Evolutionary conservation across 768 basidiomycete genomes (phyloP), one percentile per base, ranked within the genome.

Genomic region (Lactarius vividus): DNA sequence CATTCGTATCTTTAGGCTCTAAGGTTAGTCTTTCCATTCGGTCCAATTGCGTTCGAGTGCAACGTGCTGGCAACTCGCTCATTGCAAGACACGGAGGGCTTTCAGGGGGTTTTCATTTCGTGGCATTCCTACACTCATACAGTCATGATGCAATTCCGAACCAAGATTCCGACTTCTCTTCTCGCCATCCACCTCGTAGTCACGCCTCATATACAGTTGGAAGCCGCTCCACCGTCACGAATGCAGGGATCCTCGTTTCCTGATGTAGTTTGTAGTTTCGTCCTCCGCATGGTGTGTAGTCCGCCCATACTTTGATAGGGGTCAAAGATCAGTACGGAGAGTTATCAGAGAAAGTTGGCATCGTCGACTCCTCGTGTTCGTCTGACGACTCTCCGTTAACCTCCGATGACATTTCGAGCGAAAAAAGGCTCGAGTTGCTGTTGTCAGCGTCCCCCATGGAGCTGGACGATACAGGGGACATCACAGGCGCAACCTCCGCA

Each of bases 281-380:
- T 26, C 5, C 37, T 53, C 46, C 37, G 28, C 46, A 57, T 20
- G 11, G 18, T 35, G n/a, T 1, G 18, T 20, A 39, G 37, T 5
- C n/a, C n/a, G 42, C 9, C 44, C 20, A 49, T 40, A 55, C 42
- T 10, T 61, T 56, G 59, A 61, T 61, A 65, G 44, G 59, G 58
- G 31, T 4, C 18, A n/a, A 42, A 44, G 11, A 37, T 33, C 33
- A 55, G 9, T 44, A 46, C 44, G 13, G 23, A 35, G 39, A 55
- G n/a, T 31, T 28, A 62, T 42, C 39, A 39, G 3, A 23, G 16
- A 10, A 53, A 1, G 42, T 7, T 20, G 42, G 6, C 40, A 6
- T 40, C 40, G 40, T 40, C 5, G 49, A 53, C 49, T 60, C 46
- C 29, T 55, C 37, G 39, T 39, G 29, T 62, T 20, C 13, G 20